phyloP scores from a whole-genome alignment of 163 green algal genomes.

The Smithsoniella earleae region DNA sequence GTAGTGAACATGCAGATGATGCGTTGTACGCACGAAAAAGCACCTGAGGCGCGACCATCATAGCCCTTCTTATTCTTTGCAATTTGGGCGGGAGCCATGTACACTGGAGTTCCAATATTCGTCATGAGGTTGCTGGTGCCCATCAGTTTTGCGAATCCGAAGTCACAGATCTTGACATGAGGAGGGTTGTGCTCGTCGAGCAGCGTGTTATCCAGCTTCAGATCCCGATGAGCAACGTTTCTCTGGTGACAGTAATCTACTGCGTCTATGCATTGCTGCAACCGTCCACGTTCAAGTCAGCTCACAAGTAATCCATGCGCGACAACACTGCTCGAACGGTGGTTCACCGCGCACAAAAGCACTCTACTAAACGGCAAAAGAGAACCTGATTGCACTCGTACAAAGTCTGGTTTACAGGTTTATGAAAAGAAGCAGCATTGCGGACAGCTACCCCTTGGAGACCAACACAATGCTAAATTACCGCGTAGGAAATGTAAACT shows the following conservation, averaged over 20 bases:
- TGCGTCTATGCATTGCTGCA: constrained; percentile 71
- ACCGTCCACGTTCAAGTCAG: background rate
- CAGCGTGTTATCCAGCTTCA: constrained; percentile 91
- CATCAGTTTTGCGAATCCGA: constrained; percentile 89
- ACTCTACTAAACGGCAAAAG: too few species aligned
- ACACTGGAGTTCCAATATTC: constrained; percentile 82
- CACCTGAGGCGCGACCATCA: constrained; percentile 28
- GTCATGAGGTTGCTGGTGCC: constrained; percentile 72
- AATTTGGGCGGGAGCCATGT: constrained; percentile 69
- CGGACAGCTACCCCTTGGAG: too few species aligned
- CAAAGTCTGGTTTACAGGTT: too few species aligned
- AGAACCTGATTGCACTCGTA: too few species aligned
- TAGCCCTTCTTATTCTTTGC: constrained; percentile 31
- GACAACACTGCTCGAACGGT: too few species aligned
- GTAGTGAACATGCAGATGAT: too few species aligned
- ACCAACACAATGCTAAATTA: too few species aligned
- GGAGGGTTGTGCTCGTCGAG: constrained; percentile 54
- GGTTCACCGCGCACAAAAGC: too few species aligned
- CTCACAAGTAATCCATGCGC: too few species aligned
- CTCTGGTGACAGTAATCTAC: constrained; percentile 76
- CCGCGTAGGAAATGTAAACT: too few species aligned
- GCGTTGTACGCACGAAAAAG: too few species aligned
- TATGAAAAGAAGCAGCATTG: too few species aligned
- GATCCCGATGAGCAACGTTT: constrained; percentile 69
- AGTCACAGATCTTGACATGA: constrained; percentile 89